A percentile compares a stretch with the other conserved stretches of the same genome.
These are phyloP conservation scores for Leccinum subrobustum DNA, from an alignment of 1,284 basidiomycete species.

Conservation along the genomic window DNA sequence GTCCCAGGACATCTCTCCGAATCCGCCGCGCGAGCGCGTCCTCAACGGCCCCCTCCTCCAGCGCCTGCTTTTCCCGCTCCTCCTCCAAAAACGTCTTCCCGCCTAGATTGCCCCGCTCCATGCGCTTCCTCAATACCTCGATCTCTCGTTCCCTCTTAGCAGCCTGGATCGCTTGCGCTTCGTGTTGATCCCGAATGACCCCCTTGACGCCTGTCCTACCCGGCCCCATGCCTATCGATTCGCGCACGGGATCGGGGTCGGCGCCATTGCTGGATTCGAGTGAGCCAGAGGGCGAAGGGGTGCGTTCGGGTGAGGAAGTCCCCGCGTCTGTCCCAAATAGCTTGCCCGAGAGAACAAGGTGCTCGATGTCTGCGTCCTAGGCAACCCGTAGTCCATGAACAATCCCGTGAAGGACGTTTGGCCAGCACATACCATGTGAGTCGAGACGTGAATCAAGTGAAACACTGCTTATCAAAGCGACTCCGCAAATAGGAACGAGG, in stretches of 20 bases:
- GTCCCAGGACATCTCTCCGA: conserved; percentile 44
- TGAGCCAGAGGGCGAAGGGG: conserved; percentile 50
- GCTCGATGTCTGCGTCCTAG: conserved; percentile 60
- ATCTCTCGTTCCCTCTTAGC: conserved; percentile 50
- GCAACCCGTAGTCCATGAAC: conserved; percentile 1
- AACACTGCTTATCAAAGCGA: conserved; percentile 20
- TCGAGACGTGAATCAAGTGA: neutral
- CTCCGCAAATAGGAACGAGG: neutral
- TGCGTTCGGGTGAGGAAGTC: conserved; percentile 45
- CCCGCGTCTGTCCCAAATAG: conserved; percentile 56
- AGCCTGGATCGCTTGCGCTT: conserved; percentile 55
- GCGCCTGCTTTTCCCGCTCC: conserved; percentile 53
- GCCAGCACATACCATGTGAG: conserved; percentile 14
- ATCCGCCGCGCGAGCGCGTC: conserved; percentile 1
- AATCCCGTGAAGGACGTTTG: neutral
- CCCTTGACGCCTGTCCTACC: conserved; percentile 83
- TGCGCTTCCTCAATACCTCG: conserved; percentile 47
- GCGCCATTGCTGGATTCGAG: conserved; percentile 23
- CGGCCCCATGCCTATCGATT: conserved; percentile 77
- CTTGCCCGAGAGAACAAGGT: conserved; percentile 74
- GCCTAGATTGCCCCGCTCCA: conserved; percentile 62
- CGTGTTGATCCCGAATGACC: conserved; percentile 74
- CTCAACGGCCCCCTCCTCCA: conserved; percentile 21
- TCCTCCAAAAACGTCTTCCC: conserved; percentile 73
- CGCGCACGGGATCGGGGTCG: conserved; percentile 26